A percentile compares a stretch with the other conserved stretches of the same genome.
Conservation (phyloP, 73 alveolate genomes). For the Vitrella brassicaformis region DNA sequence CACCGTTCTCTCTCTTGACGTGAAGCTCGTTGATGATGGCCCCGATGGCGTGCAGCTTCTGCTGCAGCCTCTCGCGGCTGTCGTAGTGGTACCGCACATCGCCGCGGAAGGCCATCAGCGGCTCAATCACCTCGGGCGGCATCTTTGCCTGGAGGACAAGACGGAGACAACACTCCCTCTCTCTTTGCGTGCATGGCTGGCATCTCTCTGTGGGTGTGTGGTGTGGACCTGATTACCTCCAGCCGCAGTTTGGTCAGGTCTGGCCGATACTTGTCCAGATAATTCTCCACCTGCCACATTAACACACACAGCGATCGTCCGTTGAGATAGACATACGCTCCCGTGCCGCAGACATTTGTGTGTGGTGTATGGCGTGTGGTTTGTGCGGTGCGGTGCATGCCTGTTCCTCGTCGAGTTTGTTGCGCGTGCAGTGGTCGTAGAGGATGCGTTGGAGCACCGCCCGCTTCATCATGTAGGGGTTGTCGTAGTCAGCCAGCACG, state of each 20-base stretch:
- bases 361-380: no score
- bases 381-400: neutral
- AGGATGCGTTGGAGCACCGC: neutral
- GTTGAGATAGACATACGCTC: no score
- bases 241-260: neutral
- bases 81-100: conserved; percentile 16
- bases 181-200: neutral
- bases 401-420: neutral
- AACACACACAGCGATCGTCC: neutral
- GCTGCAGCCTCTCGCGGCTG: conserved; percentile 5
- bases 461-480: neutral
- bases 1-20: no score
- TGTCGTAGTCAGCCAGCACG: neutral
- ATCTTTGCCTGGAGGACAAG: conserved; percentile 6
- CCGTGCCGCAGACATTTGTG: no score
- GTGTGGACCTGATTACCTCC: no score
- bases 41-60: conserved; percentile 2
- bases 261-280: neutral
- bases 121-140: conserved; percentile 37
- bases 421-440: neutral
- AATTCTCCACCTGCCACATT: neutral
- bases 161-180: neutral
- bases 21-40: neutral
- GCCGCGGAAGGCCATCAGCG: conserved; percentile 33
- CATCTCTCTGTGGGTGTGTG: neutral